These are phyloP conservation scores for Sporisorium graminicola DNA, from an alignment of 1,284 basidiomycete species.

Conservation along the genomic window DNA sequence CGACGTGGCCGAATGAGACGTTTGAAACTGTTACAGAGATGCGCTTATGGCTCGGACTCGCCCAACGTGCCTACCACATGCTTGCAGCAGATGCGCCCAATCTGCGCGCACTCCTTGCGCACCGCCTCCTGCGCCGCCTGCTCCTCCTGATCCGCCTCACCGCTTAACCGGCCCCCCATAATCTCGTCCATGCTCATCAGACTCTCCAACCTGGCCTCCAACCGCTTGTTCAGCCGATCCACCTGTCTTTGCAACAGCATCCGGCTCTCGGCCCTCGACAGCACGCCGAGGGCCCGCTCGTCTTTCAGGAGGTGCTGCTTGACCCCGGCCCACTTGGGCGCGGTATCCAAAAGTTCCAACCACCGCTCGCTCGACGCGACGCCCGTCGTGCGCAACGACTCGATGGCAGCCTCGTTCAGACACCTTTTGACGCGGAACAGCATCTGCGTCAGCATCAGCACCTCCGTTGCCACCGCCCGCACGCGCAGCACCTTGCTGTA, in stretches of 20 bases:
- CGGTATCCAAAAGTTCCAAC: slow-evolving; percentile 13
- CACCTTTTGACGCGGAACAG: slow-evolving; percentile 21
- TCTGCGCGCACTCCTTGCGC: slow-evolving; percentile 23
- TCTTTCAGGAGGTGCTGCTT: slow-evolving; percentile 5
- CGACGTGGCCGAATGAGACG: too few species aligned
- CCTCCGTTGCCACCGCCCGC: neutral
- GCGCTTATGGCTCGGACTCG: neutral
- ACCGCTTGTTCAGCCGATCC: slow-evolving; percentile 7
- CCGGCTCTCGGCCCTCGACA: slow-evolving; percentile 4
- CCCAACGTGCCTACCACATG: slow-evolving; percentile 30
- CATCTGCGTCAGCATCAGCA: slow-evolving; percentile 18
- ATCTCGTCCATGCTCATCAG: slow-evolving; percentile 20
- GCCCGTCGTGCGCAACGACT: neutral
- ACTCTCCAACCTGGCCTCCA: slow-evolving; percentile 28
- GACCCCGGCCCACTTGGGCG: slow-evolving; percentile 1
- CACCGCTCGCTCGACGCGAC: slow-evolving; percentile 10
- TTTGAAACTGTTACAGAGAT: neutral
- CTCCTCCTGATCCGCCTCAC: slow-evolving; percentile 4
- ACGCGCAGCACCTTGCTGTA: slow-evolving; percentile 19
- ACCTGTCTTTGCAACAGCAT: slow-evolving; percentile 20
- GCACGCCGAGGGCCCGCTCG: neutral
- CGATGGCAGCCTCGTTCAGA: slow-evolving; percentile 14
- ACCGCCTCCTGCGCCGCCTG: slow-evolving; percentile 7
- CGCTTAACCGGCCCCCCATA: neutral
- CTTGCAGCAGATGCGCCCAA: slow-evolving; percentile 41